These are phyloP conservation scores for Xerocomus brunneocitrinus DNA, from an alignment of 768 basidiomycete genomes.

Conservation along the genomic window DNA sequence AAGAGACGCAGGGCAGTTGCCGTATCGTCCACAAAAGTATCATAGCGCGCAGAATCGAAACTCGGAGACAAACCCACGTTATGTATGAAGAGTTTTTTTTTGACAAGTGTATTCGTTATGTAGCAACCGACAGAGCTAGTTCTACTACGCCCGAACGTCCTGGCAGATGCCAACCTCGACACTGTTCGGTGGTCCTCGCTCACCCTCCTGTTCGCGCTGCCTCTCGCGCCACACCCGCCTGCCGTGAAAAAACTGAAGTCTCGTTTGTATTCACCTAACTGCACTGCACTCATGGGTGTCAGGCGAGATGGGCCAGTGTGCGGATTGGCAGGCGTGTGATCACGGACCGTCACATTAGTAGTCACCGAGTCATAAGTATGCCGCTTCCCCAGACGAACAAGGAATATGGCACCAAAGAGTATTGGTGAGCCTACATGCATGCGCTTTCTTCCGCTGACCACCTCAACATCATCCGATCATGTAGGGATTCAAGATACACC, in stretches of 20 bases:
- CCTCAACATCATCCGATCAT: slow-evolving; percentile 1
- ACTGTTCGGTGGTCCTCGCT: no score
- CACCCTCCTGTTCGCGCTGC: no score
- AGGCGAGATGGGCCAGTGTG: no score
- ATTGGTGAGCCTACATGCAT: slow-evolving; percentile 48
- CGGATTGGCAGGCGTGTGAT: slow-evolving; percentile 11
- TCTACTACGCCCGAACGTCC: no score
- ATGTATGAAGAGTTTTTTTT: no score
- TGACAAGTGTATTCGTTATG: no score
- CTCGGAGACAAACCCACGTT: slow-evolving; percentile 13
- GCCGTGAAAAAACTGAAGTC: no score
- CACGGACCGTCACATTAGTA: slow-evolving; percentile 1
- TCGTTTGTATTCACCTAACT: no score
- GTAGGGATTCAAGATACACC: slow-evolving; percentile 67
- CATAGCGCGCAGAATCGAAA: slow-evolving; percentile 21
- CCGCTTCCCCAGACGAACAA: slow-evolving; percentile 59
- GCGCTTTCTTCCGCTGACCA: neutral
- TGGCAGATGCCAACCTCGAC: no score
- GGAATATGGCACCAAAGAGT: slow-evolving; percentile 62
- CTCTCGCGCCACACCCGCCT: no score
- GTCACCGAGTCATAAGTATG: slow-evolving; percentile 12
- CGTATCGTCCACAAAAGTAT: slow-evolving; percentile 28
- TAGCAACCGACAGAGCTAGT: no score
- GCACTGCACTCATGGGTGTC: no score
- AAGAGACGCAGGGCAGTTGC: slow-evolving; percentile 44